These are phyloP conservation scores for Lignosus rhinocerotis DNA, from an alignment of 1,284 basidiomycete species.

Conservation along the genomic window DNA sequence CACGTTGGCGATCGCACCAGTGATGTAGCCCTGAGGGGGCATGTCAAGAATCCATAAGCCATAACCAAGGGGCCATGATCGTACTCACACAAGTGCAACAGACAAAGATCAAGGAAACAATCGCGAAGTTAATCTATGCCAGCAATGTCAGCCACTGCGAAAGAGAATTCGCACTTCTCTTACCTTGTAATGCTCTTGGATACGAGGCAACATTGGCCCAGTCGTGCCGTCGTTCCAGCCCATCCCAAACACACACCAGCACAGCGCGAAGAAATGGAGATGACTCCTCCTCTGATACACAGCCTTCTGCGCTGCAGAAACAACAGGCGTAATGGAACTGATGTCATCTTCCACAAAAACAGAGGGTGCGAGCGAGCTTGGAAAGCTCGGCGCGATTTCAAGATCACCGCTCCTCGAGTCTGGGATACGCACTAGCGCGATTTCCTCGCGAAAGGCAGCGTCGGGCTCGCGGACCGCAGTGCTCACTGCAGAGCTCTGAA, in stretches of 20 bases:
- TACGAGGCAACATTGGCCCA: conserved; percentile 56
- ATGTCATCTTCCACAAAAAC: conserved; percentile 15
- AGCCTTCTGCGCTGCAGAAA: conserved; percentile 17
- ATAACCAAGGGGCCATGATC: not conserved
- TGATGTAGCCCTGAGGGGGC: conserved; percentile 49
- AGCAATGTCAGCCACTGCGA: not conserved
- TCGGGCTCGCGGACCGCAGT: not conserved
- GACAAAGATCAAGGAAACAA: conserved; percentile 53
- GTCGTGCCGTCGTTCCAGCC: conserved; percentile 62
- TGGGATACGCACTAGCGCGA: not conserved
- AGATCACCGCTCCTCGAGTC: conserved; percentile 7
- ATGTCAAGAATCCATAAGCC: not conserved
- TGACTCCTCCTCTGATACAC: conserved; percentile 12
- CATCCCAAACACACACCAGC: conserved; percentile 42
- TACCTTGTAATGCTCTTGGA: conserved; percentile 57
- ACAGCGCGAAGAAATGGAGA: conserved; percentile 37
- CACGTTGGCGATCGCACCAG: conserved; percentile 54
- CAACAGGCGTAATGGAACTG: conserved; percentile 13
- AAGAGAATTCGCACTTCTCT: not conserved
- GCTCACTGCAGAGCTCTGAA: not conserved
- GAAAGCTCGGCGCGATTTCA: conserved; percentile 17
- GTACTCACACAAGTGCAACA: conserved; percentile 26
- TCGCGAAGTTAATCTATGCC: conserved; percentile 44
- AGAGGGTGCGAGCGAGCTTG: conserved; percentile 16
- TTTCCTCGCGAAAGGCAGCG: conserved; percentile 7